Percentiles rank a stretch among this genome's conserved stretches.
Conservation (phyloP, 495 filamentous ascomycete species). For the Aspergillus baeticus region DNA sequence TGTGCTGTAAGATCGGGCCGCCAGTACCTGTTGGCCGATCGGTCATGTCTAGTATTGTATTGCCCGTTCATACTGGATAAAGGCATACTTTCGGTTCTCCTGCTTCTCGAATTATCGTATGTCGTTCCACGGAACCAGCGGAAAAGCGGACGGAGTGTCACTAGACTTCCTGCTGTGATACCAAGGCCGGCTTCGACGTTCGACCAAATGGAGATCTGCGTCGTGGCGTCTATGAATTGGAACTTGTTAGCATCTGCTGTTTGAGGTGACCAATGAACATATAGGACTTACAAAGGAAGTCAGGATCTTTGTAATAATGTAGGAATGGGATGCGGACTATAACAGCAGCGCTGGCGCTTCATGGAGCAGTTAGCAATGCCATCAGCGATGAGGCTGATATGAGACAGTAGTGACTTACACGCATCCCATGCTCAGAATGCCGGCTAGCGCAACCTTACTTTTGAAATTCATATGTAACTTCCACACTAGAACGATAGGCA, state of each 20-base stretch:
- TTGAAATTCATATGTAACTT: constrained; percentile 37
- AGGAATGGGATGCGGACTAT: constrained; percentile 39
- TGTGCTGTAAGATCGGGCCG: constrained; percentile 31
- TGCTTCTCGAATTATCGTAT: constrained; percentile 27
- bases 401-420: constrained; percentile 26
- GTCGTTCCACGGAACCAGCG: constrained; percentile 41
- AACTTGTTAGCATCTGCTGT: constrained; percentile 14
- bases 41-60: constrained; percentile 19
- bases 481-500: constrained; percentile 37
- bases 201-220: constrained; percentile 47
- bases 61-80: constrained; percentile 34
- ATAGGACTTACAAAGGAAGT: constrained; percentile 33
- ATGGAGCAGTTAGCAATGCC: neutral
- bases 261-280: neutral
- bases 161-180: constrained; percentile 46
- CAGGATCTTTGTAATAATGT: constrained; percentile 25
- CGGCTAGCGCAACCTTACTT: constrained; percentile 36
- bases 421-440: constrained; percentile 43
- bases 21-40: constrained; percentile 29
- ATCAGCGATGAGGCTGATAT: constrained; percentile 1
- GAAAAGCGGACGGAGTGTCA: constrained; percentile 48
- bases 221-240: constrained; percentile 34
- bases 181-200: constrained; percentile 46
- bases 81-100: constrained; percentile 29
- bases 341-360: constrained; percentile 37